Evolutionary conservation across 2,329 filamentous ascomycete species (phyloP).

Genomic region (Colletotrichum tropicale): DNA sequence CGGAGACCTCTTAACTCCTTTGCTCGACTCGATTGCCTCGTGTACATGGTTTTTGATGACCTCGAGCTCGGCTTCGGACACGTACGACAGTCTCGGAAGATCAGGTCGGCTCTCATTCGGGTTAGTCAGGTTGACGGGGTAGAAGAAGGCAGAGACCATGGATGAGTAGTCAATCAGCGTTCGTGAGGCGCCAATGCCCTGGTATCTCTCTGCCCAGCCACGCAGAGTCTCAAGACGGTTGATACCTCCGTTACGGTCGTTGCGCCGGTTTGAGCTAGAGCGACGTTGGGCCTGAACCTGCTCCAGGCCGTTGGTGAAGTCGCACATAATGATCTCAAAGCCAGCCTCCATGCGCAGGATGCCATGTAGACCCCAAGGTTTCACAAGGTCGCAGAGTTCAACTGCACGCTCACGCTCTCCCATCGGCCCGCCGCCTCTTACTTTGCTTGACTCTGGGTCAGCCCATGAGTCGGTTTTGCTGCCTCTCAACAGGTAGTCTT

Average conservation of each 20-base stretch:
- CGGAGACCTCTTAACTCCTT: conserved; percentile 2
- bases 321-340: conserved; percentile 68
- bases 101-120: conserved; percentile 31
- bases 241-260: conserved; percentile 23
- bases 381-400: conserved; percentile 56
- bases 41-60: conserved; percentile 48
- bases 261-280: background rate
- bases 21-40: conserved; percentile 37
- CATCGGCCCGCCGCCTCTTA: conserved; percentile 20
- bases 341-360: conserved; percentile 67
- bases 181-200: conserved; percentile 36
- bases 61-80: conserved; percentile 31
- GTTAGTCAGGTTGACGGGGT: conserved; percentile 42
- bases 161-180: conserved; percentile 41
- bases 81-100: conserved; percentile 34
- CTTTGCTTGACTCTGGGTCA: conserved; percentile 26
- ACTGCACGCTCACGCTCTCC: conserved; percentile 52
- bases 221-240: conserved; percentile 34
- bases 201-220: conserved; percentile 36
- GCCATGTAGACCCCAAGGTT: conserved; percentile 57
- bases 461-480: background rate
- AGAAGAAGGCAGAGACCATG: conserved; percentile 47
- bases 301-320: conserved; percentile 49
- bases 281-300: conserved; percentile 28
- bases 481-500: conserved; percentile 49